These are phyloP conservation scores for Phytophthora lateralis DNA, from an alignment of 352 stramenopile species.

Conservation along the genomic window DNA sequence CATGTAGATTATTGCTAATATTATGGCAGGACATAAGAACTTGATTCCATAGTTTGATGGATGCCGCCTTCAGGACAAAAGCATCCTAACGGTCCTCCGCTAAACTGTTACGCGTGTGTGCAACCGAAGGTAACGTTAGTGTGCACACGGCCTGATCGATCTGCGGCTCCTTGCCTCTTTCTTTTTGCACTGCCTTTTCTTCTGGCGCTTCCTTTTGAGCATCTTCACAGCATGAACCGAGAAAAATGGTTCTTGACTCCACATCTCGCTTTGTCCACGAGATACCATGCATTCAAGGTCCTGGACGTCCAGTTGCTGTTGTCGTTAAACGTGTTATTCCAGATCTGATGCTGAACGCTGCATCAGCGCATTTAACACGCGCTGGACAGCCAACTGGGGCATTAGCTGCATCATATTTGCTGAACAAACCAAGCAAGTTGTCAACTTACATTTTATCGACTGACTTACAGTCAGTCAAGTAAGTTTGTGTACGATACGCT, in stretches of 20 bases:
- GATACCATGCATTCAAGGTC: no score
- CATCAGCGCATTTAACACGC: no score
- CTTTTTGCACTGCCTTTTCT: background rate
- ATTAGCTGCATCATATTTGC: no score
- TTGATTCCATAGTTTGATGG: no score
- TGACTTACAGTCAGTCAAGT: background rate
- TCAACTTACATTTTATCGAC: background rate
- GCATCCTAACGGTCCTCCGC: conserved; percentile 11
- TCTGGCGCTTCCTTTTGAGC: background rate
- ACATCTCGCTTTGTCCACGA: no score
- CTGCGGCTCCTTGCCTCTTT: background rate
- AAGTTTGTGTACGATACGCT: conserved; percentile 10
- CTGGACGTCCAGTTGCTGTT: background rate
- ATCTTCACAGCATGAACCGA: no score
- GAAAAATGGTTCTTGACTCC: no score
- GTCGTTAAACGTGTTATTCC: background rate
- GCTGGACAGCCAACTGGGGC: no score
- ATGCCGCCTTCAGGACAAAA: no score
- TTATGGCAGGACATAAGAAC: no score
- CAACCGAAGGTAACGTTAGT: background rate
- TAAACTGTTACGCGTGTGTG: conserved; percentile 1
- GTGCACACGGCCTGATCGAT: conserved; percentile 3
- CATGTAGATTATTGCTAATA: no score
- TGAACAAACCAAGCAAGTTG: background rate
- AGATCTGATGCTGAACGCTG: no score